A percentile compares a stretch with the other conserved stretches of the same genome.
These are phyloP conservation scores for Mucor mucedo DNA, from an alignment of 371 early-diverging fungal species.

Conservation along the genomic window DNA sequence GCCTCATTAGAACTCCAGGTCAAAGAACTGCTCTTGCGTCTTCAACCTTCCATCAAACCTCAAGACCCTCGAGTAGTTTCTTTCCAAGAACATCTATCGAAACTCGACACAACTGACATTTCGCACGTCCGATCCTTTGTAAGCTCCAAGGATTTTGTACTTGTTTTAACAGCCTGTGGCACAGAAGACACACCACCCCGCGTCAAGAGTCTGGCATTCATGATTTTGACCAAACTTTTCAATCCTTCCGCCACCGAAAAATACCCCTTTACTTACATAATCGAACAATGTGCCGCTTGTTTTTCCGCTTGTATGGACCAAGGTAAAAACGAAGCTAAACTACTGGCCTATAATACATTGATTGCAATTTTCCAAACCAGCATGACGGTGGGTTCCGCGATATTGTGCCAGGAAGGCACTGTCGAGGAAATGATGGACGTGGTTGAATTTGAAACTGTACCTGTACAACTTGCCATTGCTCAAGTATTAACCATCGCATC, in stretches of 20 bases:
- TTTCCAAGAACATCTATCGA: slow-evolving; percentile 29
- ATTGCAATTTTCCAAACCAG: slow-evolving; percentile 66
- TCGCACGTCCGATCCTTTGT: slow-evolving; percentile 31
- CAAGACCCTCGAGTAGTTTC: slow-evolving; percentile 13
- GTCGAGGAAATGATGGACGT: slow-evolving; percentile 75
- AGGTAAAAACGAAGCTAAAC: slow-evolving; percentile 46
- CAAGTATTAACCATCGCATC: slow-evolving; percentile 73
- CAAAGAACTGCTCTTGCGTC: slow-evolving; percentile 30
- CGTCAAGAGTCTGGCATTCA: slow-evolving; percentile 39
- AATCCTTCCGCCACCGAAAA: slow-evolving; percentile 27
- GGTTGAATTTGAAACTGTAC: slow-evolving; percentile 67
- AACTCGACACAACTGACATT: slow-evolving; percentile 15
- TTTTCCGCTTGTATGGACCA: slow-evolving; percentile 49
- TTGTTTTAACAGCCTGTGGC: slow-evolving; percentile 44
- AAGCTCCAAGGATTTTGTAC: slow-evolving; percentile 36
- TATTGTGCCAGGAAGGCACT: slow-evolving; percentile 67
- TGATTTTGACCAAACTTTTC: slow-evolving; percentile 46
- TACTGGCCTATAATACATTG: slow-evolving; percentile 62
- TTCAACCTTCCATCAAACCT: neutral
- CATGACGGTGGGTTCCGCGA: slow-evolving; percentile 62
- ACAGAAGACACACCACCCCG: slow-evolving; percentile 29
- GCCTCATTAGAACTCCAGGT: slow-evolving; percentile 35
- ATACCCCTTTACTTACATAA: slow-evolving; percentile 39
- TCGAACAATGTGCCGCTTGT: slow-evolving; percentile 45
- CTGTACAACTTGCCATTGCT: slow-evolving; percentile 64